Evolutionary conservation across 305 asterid species (phyloP), one percentile per base, ranked within the genome.

Genomic region (Solanum hybrid): DNA sequence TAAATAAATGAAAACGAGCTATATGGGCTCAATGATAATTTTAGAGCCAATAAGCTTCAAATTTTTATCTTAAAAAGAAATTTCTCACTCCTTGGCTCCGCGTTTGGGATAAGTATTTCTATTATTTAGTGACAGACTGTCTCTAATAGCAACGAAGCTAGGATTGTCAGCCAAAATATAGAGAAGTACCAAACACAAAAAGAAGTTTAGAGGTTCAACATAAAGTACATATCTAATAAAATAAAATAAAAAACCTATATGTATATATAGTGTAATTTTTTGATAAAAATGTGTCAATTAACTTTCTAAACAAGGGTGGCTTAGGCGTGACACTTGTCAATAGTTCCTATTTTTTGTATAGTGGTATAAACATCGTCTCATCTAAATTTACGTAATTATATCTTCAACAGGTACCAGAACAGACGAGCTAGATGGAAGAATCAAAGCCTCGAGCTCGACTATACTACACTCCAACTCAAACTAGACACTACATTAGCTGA

Each of bases 401-500:
- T 45, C 7, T 29, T 29, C 10, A 6, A 45, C 38, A 83, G 88
- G 75, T 96, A 95, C 88, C 98, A 96, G 41, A 97, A 97, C 90
- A 95, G 91, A 90, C 93, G 98, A 6, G 98, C 98, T 1, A 91
- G 99, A 1, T 93, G 94, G 94, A 97, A 95, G 95, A 95, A 89
- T 29, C 97, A 96, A 89, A 93, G 95, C 89, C 94, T 97, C 0
- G 98, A 96, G 87, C 76, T 89, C 3, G 97, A 94, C 72, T 91
- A 94, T 87, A 91, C 87, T 89, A 93, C 92, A 5, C 65, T 96
- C 17, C 96, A 94, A 87, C 78, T 75, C 20, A 90, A 90, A 20
- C 93, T 97, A 0, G 97, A 96, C 17, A 85, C 51, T 31, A 94
- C 92, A 89, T 10, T 94, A 68, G 89, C 89, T 2, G 96, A 95